These are phyloP conservation scores for Raffaelea arxii DNA, from an alignment of 2,329 filamentous ascomycete genomes.

Conservation along the genomic window DNA sequence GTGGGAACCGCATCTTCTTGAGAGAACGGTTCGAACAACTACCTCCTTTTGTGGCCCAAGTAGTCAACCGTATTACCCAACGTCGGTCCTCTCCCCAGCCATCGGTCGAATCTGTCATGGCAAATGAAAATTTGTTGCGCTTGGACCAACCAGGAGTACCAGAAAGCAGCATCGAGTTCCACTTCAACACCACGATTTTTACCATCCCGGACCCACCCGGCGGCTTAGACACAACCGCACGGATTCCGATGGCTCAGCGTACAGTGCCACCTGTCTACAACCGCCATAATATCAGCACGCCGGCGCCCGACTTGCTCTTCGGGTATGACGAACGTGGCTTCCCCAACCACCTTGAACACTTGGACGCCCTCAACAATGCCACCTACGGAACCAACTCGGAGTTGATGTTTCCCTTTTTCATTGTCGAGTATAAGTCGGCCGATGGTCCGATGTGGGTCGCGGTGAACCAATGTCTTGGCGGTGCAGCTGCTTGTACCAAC, in stretches of 20 bases:
- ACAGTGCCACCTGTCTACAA: background rate
- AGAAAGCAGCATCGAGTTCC: background rate
- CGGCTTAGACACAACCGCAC: background rate
- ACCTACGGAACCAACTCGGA: background rate
- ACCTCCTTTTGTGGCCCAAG: background rate
- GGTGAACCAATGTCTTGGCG: background rate
- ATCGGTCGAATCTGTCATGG: background rate
- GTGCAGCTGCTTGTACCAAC: background rate
- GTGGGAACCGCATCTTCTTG: background rate
- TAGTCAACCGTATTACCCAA: background rate
- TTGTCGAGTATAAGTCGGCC: too few species aligned
- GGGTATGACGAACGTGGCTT: background rate
- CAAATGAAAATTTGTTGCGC: background rate
- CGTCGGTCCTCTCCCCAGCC: background rate
- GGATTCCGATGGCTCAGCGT: background rate
- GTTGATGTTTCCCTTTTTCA: background rate
- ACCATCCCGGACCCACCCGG: too few species aligned
- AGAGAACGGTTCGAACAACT: background rate
- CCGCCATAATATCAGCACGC: background rate
- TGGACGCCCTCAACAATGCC: background rate
- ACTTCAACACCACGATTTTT: background rate
- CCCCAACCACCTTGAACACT: background rate
- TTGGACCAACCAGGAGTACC: background rate
- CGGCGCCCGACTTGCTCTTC: background rate
- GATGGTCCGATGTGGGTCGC: background rate